A percentile compares a stretch with the other conserved stretches of the same genome.
Conservation (phyloP, 345 rosid genomes). For the Kernera saxatilis region DNA sequence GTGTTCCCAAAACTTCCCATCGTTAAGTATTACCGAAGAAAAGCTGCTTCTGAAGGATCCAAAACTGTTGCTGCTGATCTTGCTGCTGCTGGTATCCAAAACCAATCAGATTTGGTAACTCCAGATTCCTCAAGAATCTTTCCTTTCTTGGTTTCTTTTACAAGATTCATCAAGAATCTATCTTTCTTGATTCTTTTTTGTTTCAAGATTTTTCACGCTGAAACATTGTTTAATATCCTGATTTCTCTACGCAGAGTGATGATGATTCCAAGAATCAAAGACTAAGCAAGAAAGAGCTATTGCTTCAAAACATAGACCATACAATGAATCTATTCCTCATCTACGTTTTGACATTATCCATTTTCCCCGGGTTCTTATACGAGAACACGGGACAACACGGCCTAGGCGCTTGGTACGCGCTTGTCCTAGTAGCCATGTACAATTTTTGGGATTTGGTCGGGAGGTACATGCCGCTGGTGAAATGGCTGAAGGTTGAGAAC, state of each 20-base stretch:
- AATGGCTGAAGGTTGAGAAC: constrained; percentile 56
- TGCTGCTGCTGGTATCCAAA: constrained; percentile 64
- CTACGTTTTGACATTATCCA: constrained; percentile 63
- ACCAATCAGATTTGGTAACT: constrained; percentile 21
- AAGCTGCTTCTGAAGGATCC: constrained; percentile 84
- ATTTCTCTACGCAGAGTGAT: constrained; percentile 33
- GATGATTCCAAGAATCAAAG: constrained; percentile 35
- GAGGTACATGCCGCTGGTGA: constrained; percentile 55
- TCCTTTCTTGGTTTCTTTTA: not conserved
- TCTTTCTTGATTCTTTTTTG: not conserved
- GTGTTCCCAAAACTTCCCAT: constrained; percentile 69
- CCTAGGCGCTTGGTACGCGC: constrained; percentile 63
- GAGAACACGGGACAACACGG: constrained; percentile 76
- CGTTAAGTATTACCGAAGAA: constrained; percentile 66
- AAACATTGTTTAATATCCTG: not conserved
- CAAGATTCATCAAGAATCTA: not conserved
- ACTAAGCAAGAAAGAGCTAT: constrained; percentile 48
- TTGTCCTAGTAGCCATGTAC: constrained; percentile 64
- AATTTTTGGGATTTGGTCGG: constrained; percentile 62
- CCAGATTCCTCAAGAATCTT: not conserved
- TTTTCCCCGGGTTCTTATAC: constrained; percentile 76
- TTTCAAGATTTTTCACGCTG: not conserved
- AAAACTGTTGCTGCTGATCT: constrained; percentile 78
- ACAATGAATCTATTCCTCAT: constrained; percentile 41
- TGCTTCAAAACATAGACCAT: constrained; percentile 55